Base-by-base conservation (phyloP, 2,329 filamentous ascomycete species). In the Rhynchosporium secalis region DNA sequence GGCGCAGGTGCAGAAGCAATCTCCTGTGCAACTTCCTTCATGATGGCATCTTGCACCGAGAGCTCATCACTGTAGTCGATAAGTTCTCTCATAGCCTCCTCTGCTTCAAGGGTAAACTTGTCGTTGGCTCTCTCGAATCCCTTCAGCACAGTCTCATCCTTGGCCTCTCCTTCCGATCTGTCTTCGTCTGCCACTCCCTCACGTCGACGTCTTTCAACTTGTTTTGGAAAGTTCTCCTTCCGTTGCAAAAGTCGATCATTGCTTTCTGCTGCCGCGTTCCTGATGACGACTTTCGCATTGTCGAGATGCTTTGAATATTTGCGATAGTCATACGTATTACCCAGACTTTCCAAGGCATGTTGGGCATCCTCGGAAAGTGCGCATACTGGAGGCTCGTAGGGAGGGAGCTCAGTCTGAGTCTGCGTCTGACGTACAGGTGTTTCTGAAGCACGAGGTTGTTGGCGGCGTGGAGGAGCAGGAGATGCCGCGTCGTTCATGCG, bases 31-130 rank as follows among this genome's bases (percentile, higher is more conserved):
- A 61, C 76, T 74, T 63, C 71, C 63, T 45, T 66, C 71, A 73
- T 67, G 65, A 68, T 70, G 0, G 49, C 41, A 15, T 69, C 63
- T 28, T 71, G 65, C 63, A 71, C 70, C 13, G 62, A 73, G 13
- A 83, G 72, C 62, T 77, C 79, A 8, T 79, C 75, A 61, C 81
- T 77, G 8, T 78, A 78, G 73, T 90, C 87, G 62, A 89, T 82
- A 55, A 85, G 73, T 12, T 78, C 76, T 15, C 86, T 79, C 70
- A 88, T 80, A 51, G 76, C 78, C 70, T 80, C 77, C 66, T 90
- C 87, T 70, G 88, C 78, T 56, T 79, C 77, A 33, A 74, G 72
- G 1, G 84, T 88, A 67, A 84, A 75, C 3, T 74, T 72, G 15
- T 80, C 75, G 2, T 86, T 83, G 61, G 79, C 76, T 26, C 75